phyloP scores from a whole-genome alignment of 306 rosid species.

The Trifolium fragiferum region DNA sequence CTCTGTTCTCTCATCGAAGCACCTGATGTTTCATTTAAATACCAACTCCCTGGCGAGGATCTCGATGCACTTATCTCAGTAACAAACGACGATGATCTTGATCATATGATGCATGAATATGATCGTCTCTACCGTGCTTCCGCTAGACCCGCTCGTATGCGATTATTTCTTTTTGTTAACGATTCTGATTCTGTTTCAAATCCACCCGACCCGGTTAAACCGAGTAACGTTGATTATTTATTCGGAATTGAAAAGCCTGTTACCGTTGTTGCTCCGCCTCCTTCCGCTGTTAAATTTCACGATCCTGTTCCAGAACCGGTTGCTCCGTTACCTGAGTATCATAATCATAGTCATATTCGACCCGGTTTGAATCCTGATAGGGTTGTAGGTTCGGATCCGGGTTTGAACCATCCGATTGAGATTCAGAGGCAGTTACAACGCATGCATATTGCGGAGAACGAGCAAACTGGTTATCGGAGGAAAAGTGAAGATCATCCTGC shows the following conservation, averaged over 20 bases:
- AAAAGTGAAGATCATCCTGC: conserved; percentile 64
- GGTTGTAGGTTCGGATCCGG: conserved; percentile 56
- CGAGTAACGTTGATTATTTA: conserved; percentile 64
- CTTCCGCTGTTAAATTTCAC: conserved; percentile 43
- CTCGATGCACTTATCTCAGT: conserved; percentile 94
- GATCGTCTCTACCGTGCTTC: conserved; percentile 86
- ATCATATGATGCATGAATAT: conserved; percentile 96
- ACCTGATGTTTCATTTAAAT: conserved; percentile 70
- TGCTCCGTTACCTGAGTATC: conserved; percentile 51
- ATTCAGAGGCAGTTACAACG: conserved; percentile 75
- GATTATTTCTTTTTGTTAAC: conserved; percentile 66
- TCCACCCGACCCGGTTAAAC: conserved; percentile 49
- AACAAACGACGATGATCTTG: conserved; percentile 89
- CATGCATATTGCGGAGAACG: conserved; percentile 65
- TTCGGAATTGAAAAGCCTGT: conserved; percentile 61
- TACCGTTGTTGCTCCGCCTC: conserved; percentile 19
- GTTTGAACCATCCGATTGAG: conserved; percentile 49
- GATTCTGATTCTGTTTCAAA: neutral
- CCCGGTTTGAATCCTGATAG: conserved; percentile 43
- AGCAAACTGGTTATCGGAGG: conserved; percentile 60
- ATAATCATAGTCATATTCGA: neutral
- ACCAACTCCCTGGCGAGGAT: conserved; percentile 96
- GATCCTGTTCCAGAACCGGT: conserved; percentile 59
- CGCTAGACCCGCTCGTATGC: conserved; percentile 73
- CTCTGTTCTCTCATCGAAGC: conserved; percentile 63